Evolutionary conservation across 176 grass and related monocot genomes (phyloP), one percentile per base, ranked within the genome.

Genomic region (Carex parvula): DNA sequence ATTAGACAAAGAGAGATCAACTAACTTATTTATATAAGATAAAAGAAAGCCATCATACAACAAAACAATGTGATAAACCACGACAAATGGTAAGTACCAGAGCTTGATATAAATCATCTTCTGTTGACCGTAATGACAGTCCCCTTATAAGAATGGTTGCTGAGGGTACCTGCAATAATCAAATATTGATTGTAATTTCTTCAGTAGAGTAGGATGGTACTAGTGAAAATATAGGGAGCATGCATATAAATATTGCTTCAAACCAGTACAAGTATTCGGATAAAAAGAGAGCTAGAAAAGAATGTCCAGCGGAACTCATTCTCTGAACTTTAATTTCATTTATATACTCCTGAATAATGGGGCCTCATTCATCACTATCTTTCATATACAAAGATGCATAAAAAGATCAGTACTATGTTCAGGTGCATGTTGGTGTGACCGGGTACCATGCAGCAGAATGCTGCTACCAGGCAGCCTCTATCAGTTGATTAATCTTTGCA

Each of bases 101-200:
- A 88, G 89, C 93, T 90, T 89, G 91, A 88, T 96, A 94, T 75
- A 99, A 80, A 88, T 99, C 88, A 71, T 96, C 97, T 92, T 99
- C 97, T 81, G 86, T 92, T 29, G 91, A 94, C 88, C 90, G 91
- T 84, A 86, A 88, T 30, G 97, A 92, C 33, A 99, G 69, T 74
- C 93, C 97, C 88, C 91, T 99, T 53, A 95, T 89, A 92, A 99
- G 87, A 80, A 99, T 86, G 70, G 97, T 99, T 74, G 97, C 89
- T 39, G 91, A 95, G 64, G 97, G 91, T 1, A 81, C 82, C 97
- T 98, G 80, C 88, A 93, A 56, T 12, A 87, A 62, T 52, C 18
- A 63, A 92, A 57, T 48, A 87, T 69, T 18, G 70, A 91, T 65
- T 74, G 6, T 79, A 88, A 85, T 55, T 7, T 9, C 73, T 37